Evolutionary conservation across 2,329 filamentous ascomycete genomes (phyloP), one percentile per base, ranked within the genome.

Genomic region (Colletotrichum sp.): DNA sequence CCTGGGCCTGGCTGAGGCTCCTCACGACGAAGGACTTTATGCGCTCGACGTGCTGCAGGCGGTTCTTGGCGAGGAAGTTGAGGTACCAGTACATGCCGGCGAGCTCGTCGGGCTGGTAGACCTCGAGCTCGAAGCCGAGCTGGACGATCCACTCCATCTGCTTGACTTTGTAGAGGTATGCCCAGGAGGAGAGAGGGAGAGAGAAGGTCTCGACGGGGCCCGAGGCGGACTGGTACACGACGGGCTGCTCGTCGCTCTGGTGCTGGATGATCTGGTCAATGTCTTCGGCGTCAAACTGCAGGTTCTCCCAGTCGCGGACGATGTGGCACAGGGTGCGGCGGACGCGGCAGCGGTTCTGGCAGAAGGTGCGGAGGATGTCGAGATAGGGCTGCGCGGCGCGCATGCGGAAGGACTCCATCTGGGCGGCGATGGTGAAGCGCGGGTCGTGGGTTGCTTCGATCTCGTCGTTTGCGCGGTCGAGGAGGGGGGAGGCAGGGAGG

Each of bases 71-170:
- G 75, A 98, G 86, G 86, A 95, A 91, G 79, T 95, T 91, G 78
- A 98, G 87, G 83, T 98, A 96, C 92, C 94, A 97, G 84, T 99
- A 99, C 94, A 98, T 98, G 29, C 92, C 93, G 1, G 93, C 91
- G 12, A 97, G 89, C 83, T 99, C 97, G 83, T 98, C 94, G 0
- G 92, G 90, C 69, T 96, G 93, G 84, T 99, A 99, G 12, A 98
- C 91, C 59, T 96, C 93, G 15, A 98, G 92, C 84, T 99, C 97
- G 83, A 99, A 99, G 15, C 98, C 97, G 36, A 98, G 92, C 82
- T 98, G 95, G 19, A 98, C 90, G 62, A 98, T 93, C 88, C 93
- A 94, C 82, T 96, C 94, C 90, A 98, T 95, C 81, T 96, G 92
- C 34, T 91, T 92, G n/a, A 98, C 89, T 84, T 98, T 99, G 85